phyloP scores from a whole-genome alignment of 2,329 filamentous ascomycete genomes.

The Pestalotiopsis sp. region DNA sequence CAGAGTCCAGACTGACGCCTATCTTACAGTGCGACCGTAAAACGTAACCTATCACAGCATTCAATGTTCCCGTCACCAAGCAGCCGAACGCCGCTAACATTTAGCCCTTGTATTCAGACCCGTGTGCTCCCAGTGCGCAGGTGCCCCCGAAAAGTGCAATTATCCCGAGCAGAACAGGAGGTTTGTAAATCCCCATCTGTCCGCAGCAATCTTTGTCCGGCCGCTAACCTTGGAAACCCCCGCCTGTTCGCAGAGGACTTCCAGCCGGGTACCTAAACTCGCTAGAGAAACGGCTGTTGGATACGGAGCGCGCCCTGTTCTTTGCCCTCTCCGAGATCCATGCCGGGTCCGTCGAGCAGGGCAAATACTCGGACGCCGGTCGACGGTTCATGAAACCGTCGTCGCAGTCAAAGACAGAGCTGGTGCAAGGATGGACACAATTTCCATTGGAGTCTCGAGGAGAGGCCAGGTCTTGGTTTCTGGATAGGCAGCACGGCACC shows the following conservation, averaged over 20 bases:
- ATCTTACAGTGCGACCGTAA: constrained; percentile 15
- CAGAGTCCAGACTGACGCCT: neutral
- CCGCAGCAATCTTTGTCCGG: constrained; percentile 29
- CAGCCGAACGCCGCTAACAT: too few relatives aligned
- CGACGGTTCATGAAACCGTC: neutral
- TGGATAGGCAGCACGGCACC: neutral
- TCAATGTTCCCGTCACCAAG: neutral
- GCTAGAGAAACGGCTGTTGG: constrained; percentile 20
- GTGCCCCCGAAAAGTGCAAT: constrained; percentile 29
- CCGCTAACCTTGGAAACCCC: constrained; percentile 22
- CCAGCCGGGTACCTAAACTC: constrained; percentile 21
- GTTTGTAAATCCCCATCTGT: constrained; percentile 31
- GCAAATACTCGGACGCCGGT: constrained; percentile 33
- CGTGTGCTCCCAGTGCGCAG: constrained; percentile 11
- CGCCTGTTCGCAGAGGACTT: constrained; percentile 16
- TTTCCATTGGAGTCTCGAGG: constrained; percentile 1
- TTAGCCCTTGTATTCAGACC: constrained; percentile 5
- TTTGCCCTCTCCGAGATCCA: constrained; percentile 20
- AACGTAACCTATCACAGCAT: constrained; percentile 2
- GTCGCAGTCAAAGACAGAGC: constrained; percentile 4
- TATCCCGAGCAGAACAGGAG: constrained; percentile 31
- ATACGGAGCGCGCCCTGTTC: constrained; percentile 21
- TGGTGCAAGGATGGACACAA: constrained; percentile 8
- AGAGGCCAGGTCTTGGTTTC: neutral
- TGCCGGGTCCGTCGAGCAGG: constrained; percentile 20